These are phyloP conservation scores for Scheffersomyces lignicola DNA, from an alignment of 1,139 yeast genomes.

Conservation along the genomic window DNA sequence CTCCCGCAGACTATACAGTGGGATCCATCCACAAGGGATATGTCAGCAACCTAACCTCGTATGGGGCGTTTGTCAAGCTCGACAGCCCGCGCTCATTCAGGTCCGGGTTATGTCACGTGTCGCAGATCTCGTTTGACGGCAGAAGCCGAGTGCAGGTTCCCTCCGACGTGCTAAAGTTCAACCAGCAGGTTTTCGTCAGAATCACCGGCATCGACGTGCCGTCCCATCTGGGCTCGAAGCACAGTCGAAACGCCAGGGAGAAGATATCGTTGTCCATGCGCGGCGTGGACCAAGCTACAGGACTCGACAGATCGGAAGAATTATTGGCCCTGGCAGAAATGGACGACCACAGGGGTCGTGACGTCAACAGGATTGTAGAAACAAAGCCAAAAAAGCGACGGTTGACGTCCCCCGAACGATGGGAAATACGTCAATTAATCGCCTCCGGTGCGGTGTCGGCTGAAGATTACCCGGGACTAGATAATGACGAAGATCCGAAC, in stretches of 20 bases:
- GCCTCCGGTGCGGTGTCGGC: conserved; percentile 76
- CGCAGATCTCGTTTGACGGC: conserved; percentile 55
- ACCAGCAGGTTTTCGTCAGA: conserved; percentile 68
- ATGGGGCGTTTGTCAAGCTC: conserved; percentile 74
- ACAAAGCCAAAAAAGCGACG: conserved; percentile 37
- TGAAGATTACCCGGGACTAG: conserved; percentile 69
- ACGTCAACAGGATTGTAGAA: conserved; percentile 5
- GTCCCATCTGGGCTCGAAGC: background rate
- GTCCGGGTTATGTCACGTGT: conserved; percentile 74
- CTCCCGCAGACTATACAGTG: conserved; percentile 13
- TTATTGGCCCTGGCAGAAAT: conserved; percentile 26
- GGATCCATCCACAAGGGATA: conserved; percentile 58
- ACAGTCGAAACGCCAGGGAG: conserved; percentile 25
- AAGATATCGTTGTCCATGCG: conserved; percentile 69
- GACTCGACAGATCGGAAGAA: conserved; percentile 40
- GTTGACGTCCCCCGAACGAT: conserved; percentile 80
- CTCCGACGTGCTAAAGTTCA: conserved; percentile 52
- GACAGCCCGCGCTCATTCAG: conserved; percentile 22
- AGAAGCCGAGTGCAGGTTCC: conserved; percentile 53
- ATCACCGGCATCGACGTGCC: conserved; percentile 45
- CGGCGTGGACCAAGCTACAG: conserved; percentile 72
- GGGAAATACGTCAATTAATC: conserved; percentile 84
- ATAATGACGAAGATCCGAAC: conserved; percentile 42
- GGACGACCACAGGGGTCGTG: conserved; percentile 14
- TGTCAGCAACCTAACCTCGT: conserved; percentile 59